Evolutionary conservation across 441 rosid genomes (phyloP), one percentile per base, ranked within the genome.

Genomic region (Arabidopsis lyrata): DNA sequence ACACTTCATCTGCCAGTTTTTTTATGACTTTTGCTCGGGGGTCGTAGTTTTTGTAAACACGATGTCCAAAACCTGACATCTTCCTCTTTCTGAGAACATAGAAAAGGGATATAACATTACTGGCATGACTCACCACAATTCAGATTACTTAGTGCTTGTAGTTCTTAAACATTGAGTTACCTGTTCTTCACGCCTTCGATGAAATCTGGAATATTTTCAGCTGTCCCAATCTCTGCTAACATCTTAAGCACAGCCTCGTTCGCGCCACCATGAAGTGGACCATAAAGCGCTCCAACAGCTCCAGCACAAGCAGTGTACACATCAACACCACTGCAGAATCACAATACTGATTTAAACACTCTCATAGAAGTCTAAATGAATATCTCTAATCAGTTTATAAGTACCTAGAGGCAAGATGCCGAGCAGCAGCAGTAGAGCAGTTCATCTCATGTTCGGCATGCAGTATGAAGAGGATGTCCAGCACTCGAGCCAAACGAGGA

Each of bases 361-460:
- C 54, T 36, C 75, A 68, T 8, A 54, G 42, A 14, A 54, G 22
- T 36, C n/a, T 54, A 12, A 18, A 49, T 68, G 15, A 45, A 20
- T 31, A 44, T 16, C 75, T 48, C 16, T 35, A 22, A 69, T 59
- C 45, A 63, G 8, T 57, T 57, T 68, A 83, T 95, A 39, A 86
- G 32, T 81, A 90, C 99, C 99, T 88, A 53, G 97, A 95, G 38
- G 98, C 97, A 77, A 95, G 99, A 84, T 95, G 99, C 53, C 97
- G 88, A 38, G 97, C 99, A 84, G 99, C 98, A 76, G 98, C 78
- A 27, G 99, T 93, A 6, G 98, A 93, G 72, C 99, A 95, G 77
- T 95, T 93, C 99, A 95, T 94, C 79, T 94, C 99, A 83, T 94
- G 99, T 80, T 94, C 99, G 14, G 99, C 99, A 74, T 92, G 99